A percentile compares a stretch with the other conserved stretches of the same genome.
These are phyloP conservation scores for Monilinia fructigena DNA, from an alignment of 2,329 filamentous ascomycete species.

Conservation along the genomic window DNA sequence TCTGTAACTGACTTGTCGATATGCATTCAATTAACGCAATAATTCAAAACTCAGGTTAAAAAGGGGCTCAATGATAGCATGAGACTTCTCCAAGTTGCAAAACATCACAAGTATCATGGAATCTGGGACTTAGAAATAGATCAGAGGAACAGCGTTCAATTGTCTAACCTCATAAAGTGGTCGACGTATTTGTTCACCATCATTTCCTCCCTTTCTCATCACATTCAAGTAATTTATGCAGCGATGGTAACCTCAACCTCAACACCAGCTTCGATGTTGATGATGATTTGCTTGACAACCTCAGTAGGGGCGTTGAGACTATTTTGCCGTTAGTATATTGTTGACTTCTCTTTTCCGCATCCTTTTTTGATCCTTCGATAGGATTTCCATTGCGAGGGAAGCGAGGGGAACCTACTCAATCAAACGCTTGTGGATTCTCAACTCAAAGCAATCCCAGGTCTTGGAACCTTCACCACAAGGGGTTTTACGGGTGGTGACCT, in stretches of 20 bases:
- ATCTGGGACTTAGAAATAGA: background rate
- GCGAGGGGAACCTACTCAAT: conserved; percentile 67
- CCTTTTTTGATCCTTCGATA: conserved; percentile 1
- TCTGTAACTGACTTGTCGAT: background rate
- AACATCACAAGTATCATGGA: background rate
- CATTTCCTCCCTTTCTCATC: conserved; percentile 20
- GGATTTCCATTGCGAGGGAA: background rate
- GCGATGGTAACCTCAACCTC: conserved; percentile 93
- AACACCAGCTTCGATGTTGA: conserved; percentile 92
- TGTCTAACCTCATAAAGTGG: conserved; percentile 16
- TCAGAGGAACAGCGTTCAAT: conserved; percentile 22
- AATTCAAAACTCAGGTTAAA: background rate
- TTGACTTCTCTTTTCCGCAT: background rate
- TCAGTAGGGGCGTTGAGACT: conserved; percentile 95
- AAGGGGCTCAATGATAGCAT: background rate
- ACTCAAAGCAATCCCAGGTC: conserved; percentile 99
- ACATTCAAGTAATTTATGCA: conserved; percentile 54
- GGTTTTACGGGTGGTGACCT: conserved; percentile 81
- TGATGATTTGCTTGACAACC: conserved; percentile 94
- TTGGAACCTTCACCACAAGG: conserved; percentile 99
- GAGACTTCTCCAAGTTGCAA: background rate
- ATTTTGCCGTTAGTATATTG: conserved; percentile 30
- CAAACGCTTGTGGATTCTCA: conserved; percentile 98
- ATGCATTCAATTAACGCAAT: background rate
- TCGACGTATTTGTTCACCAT: conserved; percentile 17